Evolutionary conservation across 1,284 basidiomycete genomes (phyloP).

Genomic region (Erythrobasidium hasegawianum): DNA sequence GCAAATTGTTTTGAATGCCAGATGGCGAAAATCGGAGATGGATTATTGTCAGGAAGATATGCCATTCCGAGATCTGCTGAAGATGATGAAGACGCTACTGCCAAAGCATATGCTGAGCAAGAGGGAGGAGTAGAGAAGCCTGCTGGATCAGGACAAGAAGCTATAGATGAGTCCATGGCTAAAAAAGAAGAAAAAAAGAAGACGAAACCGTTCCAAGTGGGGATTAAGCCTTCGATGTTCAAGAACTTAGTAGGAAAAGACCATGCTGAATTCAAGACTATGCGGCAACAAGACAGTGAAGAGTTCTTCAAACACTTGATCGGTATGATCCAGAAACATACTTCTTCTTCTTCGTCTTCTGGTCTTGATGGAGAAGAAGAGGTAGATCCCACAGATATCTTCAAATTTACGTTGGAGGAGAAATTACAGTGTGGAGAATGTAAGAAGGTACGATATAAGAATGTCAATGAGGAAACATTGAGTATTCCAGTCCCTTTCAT

Average conservation of each 20-base stretch:
- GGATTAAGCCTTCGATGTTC: slow-evolving; percentile 77
- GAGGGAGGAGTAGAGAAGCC: slow-evolving; percentile 42
- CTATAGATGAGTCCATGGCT: slow-evolving; percentile 45
- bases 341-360: neutral
- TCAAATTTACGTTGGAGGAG: slow-evolving; percentile 81
- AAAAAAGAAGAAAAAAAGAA: slow-evolving; percentile 51
- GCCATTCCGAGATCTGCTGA: slow-evolving; percentile 58
- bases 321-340: slow-evolving; percentile 63
- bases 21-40: slow-evolving; percentile 87
- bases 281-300: slow-evolving; percentile 95
- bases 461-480: slow-evolving; percentile 71
- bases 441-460: slow-evolving; percentile 78
- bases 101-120: neutral
- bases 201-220: slow-evolving; percentile 66
- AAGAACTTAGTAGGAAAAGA: slow-evolving; percentile 87
- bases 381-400: slow-evolving; percentile 66
- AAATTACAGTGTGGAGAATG: slow-evolving; percentile 78
- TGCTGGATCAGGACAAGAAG: slow-evolving; percentile 47
- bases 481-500: slow-evolving; percentile 73
- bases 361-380: slow-evolving; percentile 43
- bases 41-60: slow-evolving; percentile 87
- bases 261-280: slow-evolving; percentile 91
- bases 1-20: slow-evolving; percentile 91
- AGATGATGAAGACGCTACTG: slow-evolving; percentile 25
- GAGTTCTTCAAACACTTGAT: slow-evolving; percentile 87